These are phyloP conservation scores for Ilex asprella DNA, from an alignment of 257 asterid species.

Conservation along the genomic window DNA sequence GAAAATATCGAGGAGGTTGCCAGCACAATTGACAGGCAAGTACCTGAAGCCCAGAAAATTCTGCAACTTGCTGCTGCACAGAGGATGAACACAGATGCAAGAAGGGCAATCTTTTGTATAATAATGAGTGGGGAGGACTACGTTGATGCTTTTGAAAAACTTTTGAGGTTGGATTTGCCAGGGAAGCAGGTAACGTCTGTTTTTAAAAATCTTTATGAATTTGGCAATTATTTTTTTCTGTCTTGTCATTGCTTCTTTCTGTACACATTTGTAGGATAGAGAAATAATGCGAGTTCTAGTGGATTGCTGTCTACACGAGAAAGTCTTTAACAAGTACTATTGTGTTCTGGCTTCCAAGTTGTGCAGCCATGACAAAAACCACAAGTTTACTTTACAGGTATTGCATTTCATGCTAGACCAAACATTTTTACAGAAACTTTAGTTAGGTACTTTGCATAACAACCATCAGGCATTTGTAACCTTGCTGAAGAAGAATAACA, in stretches of 20 bases:
- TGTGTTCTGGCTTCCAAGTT: conserved; percentile 80
- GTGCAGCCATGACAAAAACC: conserved; percentile 86
- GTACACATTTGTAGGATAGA: conserved; percentile 57
- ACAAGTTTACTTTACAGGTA: conserved; percentile 93
- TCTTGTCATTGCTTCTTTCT: conserved; percentile 10
- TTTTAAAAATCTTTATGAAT: conserved; percentile 3
- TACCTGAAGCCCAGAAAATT: conserved; percentile 73
- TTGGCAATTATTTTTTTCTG: not conserved
- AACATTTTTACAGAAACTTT: too few species aligned
- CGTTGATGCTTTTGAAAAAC: conserved; percentile 88
- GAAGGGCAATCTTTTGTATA: conserved; percentile 84
- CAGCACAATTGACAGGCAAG: conserved; percentile 61
- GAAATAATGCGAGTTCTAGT: conserved; percentile 91
- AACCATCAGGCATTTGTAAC: too few species aligned
- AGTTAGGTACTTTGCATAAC: too few species aligned
- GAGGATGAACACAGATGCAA: conserved; percentile 90
- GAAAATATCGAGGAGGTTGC: conserved; percentile 68
- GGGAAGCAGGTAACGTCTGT: conserved; percentile 76
- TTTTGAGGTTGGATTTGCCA: conserved; percentile 68
- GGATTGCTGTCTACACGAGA: conserved; percentile 92
- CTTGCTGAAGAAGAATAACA: too few species aligned
- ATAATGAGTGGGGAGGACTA: conserved; percentile 92
- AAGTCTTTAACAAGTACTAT: conserved; percentile 80
- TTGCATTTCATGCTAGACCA: not conserved
- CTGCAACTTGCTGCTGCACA: conserved; percentile 81